Conservation (phyloP, 148 eudicot genomes). For the Dysphania ambrosioides region DNA sequence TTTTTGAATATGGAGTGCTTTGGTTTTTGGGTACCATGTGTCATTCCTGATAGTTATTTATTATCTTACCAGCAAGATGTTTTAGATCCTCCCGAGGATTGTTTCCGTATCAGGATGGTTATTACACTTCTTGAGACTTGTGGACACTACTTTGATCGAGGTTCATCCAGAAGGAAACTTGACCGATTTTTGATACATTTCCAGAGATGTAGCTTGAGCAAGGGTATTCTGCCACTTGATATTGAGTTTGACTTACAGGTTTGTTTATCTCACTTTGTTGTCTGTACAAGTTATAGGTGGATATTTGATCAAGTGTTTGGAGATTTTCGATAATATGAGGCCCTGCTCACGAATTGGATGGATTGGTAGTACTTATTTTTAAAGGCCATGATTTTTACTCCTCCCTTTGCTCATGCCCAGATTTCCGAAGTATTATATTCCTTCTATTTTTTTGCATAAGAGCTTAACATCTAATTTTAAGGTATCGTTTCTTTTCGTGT, state of each 20-base stretch:
- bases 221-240: conserved; percentile 85
- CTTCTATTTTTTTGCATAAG: not conserved
- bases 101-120: conserved; percentile 86
- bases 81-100: conserved; percentile 95
- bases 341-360: not conserved
- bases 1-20: not conserved
- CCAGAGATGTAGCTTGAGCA: conserved; percentile 79
- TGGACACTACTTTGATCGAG: conserved; percentile 95
- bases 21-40: not conserved
- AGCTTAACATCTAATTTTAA: not conserved
- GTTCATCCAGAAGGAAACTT: conserved; percentile 89
- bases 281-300: not conserved
- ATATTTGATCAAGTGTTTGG: not conserved
- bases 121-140: conserved; percentile 92
- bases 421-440: not conserved
- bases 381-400: not conserved
- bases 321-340: not conserved
- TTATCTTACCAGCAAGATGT: conserved; percentile 55
- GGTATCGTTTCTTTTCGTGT: not conserved
- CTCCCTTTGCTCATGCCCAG: not conserved
- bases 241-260: conserved; percentile 98
- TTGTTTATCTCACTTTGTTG: conserved; percentile 4
- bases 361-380: not conserved
- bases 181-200: conserved; percentile 88
- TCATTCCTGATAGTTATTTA: conserved; percentile 2